Base-by-base conservation (phyloP, 768 basidiomycete species). In the Lactifluus echinatus region DNA sequence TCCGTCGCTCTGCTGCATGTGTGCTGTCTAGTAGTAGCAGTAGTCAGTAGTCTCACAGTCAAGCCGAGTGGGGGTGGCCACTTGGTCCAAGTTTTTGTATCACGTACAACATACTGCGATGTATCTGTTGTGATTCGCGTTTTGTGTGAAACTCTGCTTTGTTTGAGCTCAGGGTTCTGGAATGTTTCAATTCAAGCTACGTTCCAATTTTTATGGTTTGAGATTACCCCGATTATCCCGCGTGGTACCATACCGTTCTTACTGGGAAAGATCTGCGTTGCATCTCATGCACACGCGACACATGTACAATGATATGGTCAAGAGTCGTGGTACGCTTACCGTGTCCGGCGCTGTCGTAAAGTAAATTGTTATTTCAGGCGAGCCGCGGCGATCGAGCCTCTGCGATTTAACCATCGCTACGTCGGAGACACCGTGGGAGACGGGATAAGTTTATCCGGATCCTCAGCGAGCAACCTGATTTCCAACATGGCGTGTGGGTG, bases 51-150 rank as follows among this genome's bases (percentile, higher is more conserved):
- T 48, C 60, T 50, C 26, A 61, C 59, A 50, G 56, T 61, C 62
- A 63, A 63, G 55, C 55, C 49, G 39, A 56, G 62, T 55, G 42
- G 59, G 51, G 55, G 60, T 57, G 52, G 62, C 48, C 50, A 28
- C 47, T 57, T 50, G 62, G 62, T 57, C 65, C 31, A 51, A 52
- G 26, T 51, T 39, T 29, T 50, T 60, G 61, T 63, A 60, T 52
- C 36, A 43, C 42, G 52, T 61, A 55, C 51, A 46, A 44, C 48
- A 56, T 53, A 53, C 37, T 31, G 37, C 23, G 12, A 31, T 46
- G 48, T 45, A 59, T 50, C 42, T 29, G 48, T 31, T 54, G 57
- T 59, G 26, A 24, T 55, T 39, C 43, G 17, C 51, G 42, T 44
- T 24, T 23, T 50, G 26, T 50, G 58, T 44, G 53, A 59, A 37